These are phyloP conservation scores for Clohesyomyces aquaticus DNA, from an alignment of 495 filamentous ascomycete species.

Conservation along the genomic window DNA sequence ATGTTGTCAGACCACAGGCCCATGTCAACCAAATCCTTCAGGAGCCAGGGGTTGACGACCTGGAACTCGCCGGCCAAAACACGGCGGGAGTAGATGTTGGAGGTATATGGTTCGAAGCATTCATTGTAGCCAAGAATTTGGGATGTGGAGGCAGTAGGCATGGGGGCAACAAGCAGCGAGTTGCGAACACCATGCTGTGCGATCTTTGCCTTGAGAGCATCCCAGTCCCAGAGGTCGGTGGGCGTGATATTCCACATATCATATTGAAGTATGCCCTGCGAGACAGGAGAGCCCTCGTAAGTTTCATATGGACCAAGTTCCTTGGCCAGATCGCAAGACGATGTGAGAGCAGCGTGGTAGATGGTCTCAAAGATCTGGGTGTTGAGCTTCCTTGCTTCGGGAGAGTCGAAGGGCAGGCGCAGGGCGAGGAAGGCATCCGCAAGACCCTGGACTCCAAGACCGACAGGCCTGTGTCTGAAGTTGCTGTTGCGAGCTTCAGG, in stretches of 20 bases:
- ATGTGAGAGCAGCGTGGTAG: conserved; percentile 92
- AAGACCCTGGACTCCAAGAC: conserved; percentile 95
- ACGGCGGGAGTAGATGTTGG: conserved; percentile 98
- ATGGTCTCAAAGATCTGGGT: conserved; percentile 99
- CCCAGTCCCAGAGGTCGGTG: conserved; percentile 96
- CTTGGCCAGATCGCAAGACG: conserved; percentile 84
- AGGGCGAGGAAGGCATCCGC: conserved; percentile 98
- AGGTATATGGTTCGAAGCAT: conserved; percentile 99
- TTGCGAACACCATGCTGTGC: conserved; percentile 91
- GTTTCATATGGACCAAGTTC: conserved; percentile 81
- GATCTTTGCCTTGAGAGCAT: conserved; percentile 83
- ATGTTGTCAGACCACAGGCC: conserved; percentile 99
- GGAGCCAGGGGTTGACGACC: conserved; percentile 97
- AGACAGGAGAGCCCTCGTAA: conserved; percentile 91
- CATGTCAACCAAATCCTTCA: conserved; percentile 97
- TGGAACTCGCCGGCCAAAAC: conserved; percentile 98
- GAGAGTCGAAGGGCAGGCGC: conserved; percentile 94
- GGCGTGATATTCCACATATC: conserved; percentile 98
- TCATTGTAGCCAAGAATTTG: conserved; percentile 99
- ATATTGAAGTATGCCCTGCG: conserved; percentile 93
- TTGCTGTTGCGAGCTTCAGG: conserved; percentile 91
- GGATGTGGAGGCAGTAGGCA: conserved; percentile 95
- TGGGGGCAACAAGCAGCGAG: conserved; percentile 90
- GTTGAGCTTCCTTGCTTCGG: conserved; percentile 90
- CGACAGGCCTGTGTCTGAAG: conserved; percentile 91